Percentiles rank a stretch among this genome's conserved stretches.
These are phyloP conservation scores for Paratinospora sagittata DNA, from an alignment of 164 flowering plant genomes.

Conservation along the genomic window DNA sequence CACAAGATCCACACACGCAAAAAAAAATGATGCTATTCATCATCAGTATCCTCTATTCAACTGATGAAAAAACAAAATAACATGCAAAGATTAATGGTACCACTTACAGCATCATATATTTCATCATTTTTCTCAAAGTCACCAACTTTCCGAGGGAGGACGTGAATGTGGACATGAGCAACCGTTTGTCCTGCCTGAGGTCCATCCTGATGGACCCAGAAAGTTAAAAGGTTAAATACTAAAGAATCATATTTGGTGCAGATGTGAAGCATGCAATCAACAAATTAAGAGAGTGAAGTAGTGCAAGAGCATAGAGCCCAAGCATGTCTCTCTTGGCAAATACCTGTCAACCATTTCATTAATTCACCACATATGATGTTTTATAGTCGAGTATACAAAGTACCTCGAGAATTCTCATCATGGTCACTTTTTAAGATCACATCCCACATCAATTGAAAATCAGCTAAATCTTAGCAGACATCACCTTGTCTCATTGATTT, in stretches of 20 bases:
- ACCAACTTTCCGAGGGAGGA: slow-evolving; percentile 65
- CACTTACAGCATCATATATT: slow-evolving; percentile 85
- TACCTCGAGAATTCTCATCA: too few species aligned
- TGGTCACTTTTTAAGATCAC: too few species aligned
- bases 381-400: not conserved
- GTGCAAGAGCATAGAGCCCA: not conserved
- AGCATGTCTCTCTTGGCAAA: not conserved
- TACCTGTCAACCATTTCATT: not conserved
- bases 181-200: slow-evolving; percentile 94
- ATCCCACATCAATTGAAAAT: too few species aligned
- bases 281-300: not conserved
- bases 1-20: slow-evolving; percentile 5
- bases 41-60: not conserved
- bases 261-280: not conserved
- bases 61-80: not conserved
- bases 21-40: not conserved
- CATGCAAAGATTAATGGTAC: not conserved
- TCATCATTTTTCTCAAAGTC: slow-evolving; percentile 89
- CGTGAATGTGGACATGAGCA: slow-evolving; percentile 86
- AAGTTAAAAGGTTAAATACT: not conserved
- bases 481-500: too few species aligned
- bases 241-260: not conserved
- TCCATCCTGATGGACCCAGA: slow-evolving; percentile 58
- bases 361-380: not conserved
- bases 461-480: too few species aligned